Evolutionary conservation across 2,329 filamentous ascomycete species (phyloP).

Genomic region (Ophiostoma angusticollis): DNA sequence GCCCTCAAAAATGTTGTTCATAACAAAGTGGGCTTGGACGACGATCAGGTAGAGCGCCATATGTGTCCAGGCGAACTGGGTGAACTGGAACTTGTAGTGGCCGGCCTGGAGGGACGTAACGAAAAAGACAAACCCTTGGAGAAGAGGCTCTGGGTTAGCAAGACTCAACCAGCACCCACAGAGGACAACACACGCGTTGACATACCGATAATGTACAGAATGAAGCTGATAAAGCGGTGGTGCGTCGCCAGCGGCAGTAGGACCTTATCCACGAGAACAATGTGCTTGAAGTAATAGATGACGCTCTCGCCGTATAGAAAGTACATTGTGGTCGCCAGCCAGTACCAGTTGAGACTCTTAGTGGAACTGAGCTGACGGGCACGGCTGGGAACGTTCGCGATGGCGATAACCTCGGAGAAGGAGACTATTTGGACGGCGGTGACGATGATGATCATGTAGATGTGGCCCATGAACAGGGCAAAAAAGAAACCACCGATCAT

Average conservation of each 20-base stretch:
- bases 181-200: neutral
- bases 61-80: conserved; percentile 98
- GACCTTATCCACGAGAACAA: conserved; percentile 87
- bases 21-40: conserved; percentile 95
- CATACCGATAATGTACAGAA: conserved; percentile 89
- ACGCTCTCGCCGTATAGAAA: conserved; percentile 97
- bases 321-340: conserved; percentile 97
- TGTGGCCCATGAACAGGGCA: conserved; percentile 87
- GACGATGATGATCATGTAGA: conserved; percentile 90
- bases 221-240: conserved; percentile 96
- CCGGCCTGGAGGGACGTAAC: conserved; percentile 88
- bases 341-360: conserved; percentile 98
- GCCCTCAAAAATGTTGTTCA: conserved; percentile 99
- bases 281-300: conserved; percentile 99
- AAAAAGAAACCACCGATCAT: conserved; percentile 93
- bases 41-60: conserved; percentile 98
- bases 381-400: conserved; percentile 84
- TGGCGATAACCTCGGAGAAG: conserved; percentile 98
- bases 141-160: neutral
- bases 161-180: neutral
- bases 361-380: conserved; percentile 86
- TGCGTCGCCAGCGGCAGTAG: conserved; percentile 89
- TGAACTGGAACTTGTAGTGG: conserved; percentile 97
- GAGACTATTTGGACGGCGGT: conserved; percentile 91
- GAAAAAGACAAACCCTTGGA: conserved; percentile 88